Percentiles rank a stretch among this genome's conserved stretches.
These are phyloP conservation scores for Scolecobasidium constrictum DNA, from an alignment of 2,329 filamentous ascomycete genomes.

Conservation along the genomic window DNA sequence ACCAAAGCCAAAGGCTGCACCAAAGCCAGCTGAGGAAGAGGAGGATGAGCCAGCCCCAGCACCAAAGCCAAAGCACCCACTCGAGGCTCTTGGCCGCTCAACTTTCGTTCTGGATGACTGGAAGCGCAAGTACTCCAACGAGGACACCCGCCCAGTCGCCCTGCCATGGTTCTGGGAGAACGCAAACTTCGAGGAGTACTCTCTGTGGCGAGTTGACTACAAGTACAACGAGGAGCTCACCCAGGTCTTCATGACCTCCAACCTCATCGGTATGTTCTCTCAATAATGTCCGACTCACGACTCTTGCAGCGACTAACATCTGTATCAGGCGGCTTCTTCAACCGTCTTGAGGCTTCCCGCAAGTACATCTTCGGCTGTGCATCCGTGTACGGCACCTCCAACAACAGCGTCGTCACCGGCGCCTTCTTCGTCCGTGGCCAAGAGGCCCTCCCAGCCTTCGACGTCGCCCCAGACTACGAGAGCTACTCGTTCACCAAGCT, in stretches of 20 bases:
- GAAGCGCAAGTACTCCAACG: constrained; percentile 99
- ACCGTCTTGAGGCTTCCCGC: constrained; percentile 90
- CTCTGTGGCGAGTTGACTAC: constrained; percentile 88
- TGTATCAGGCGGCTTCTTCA: constrained; percentile 73
- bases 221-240: constrained; percentile 99
- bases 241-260: constrained; percentile 96
- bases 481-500: constrained; percentile 96
- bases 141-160: constrained; percentile 68
- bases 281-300: constrained; percentile 1
- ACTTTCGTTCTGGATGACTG: constrained; percentile 85
- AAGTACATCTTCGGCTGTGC: constrained; percentile 93
- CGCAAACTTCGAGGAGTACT: constrained; percentile 89
- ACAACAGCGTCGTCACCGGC: constrained; percentile 84
- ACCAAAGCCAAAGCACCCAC: constrained; percentile 94
- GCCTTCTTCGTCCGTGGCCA: constrained; percentile 93
- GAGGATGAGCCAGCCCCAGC: constrained; percentile 49
- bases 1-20: constrained; percentile 33
- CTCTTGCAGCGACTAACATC: no score
- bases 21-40: constrained; percentile 47
- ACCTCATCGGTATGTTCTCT: constrained; percentile 63
- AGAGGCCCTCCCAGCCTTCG: constrained; percentile 75
- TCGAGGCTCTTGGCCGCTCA: constrained; percentile 71
- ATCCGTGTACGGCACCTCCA: constrained; percentile 80
- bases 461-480: constrained; percentile 95
- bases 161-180: constrained; percentile 99